Percentiles rank a stretch among this genome's conserved stretches.
phyloP scores from a whole-genome alignment of 2,329 filamentous ascomycete genomes.

The Aureobasidium sp. region DNA sequence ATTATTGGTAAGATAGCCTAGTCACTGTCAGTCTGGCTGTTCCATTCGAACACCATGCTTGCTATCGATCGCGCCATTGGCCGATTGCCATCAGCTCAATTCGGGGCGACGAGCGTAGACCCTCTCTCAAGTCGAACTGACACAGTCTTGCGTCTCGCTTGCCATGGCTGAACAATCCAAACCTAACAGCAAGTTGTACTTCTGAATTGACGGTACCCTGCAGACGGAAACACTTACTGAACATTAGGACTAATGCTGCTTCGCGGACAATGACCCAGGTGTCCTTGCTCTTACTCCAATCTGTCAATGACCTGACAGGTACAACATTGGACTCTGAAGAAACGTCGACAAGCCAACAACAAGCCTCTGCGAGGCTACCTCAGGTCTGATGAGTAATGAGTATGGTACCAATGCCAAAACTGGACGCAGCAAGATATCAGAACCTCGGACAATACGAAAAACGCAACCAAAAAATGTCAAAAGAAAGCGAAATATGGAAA shows the following conservation, averaged over 20 bases:
- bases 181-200: not conserved
- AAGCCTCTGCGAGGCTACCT: not conserved
- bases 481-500: not conserved
- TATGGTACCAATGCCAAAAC: not conserved
- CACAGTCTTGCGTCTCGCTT: not conserved
- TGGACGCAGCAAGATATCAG: not conserved
- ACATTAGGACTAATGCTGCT: not conserved
- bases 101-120: not conserved
- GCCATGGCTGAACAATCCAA: not conserved
- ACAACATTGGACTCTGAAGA: not conserved
- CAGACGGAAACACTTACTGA: not conserved
- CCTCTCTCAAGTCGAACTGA: not conserved
- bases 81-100: not conserved
- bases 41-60: not conserved
- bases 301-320: not conserved
- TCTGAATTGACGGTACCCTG: not conserved
- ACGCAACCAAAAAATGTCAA: not conserved
- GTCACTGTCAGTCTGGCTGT: not conserved
- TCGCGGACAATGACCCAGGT: not conserved
- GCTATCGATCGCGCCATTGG: not conserved
- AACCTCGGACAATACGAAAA: not conserved
- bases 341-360: not conserved
- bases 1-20: not conserved
- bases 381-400: not conserved
- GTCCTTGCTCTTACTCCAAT: not conserved